Base-by-base conservation (phyloP, 192 early-diverging fungal species). In the Linnemannia elongata region DNA sequence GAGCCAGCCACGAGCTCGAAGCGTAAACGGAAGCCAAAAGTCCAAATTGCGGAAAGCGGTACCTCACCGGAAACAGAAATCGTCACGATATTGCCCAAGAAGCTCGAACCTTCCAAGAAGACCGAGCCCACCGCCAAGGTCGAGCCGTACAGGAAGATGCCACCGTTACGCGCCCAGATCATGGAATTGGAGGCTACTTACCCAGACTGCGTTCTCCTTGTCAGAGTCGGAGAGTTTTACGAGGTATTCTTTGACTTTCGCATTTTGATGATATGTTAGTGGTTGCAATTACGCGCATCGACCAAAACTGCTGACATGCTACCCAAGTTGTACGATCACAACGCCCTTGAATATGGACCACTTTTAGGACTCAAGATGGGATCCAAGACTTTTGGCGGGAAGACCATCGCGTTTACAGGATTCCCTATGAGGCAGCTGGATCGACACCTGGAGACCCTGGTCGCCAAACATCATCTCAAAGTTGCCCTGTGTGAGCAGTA, bases 161-260 rank as follows among this genome's bases (percentile, higher is more conserved):
- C 85, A 5, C 79, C 85, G 7, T 77, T 87, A 38, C 54, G 75
- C 15, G 73, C 74, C 42, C 85, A 87, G 76, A 81, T 87, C 52
- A 18, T 87, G 60, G 85, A 78, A 10, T 22, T 87, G 33, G 85
- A 93, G 45, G 83, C 90, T 41, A 82, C 92, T 27, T 93, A 96
- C 77, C 95, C 95, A 1, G 74, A 90, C 33, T 94, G 95, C 79
- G 93, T 95, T 24, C 83, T 96, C 1, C 89, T 96, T 18, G 91
- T 94, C 22, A 93, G 93, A 44, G 96, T 96, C 30, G 96, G 96
- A n/a, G 93, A 94, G 74, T 95, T 96, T 76, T 96, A 95, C 83
- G 96, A 96, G 88, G 92, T 93, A 91, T 15, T 38, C 72, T 38
- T 73, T 13, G 10, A 45, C 18, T 17, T 3, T 6, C 15, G 22